Percentiles rank a stretch among this genome's conserved stretches.
phyloP scores from a whole-genome alignment of 2,329 filamentous ascomycete genomes.

The Phaeophleospora eucalypticola region DNA sequence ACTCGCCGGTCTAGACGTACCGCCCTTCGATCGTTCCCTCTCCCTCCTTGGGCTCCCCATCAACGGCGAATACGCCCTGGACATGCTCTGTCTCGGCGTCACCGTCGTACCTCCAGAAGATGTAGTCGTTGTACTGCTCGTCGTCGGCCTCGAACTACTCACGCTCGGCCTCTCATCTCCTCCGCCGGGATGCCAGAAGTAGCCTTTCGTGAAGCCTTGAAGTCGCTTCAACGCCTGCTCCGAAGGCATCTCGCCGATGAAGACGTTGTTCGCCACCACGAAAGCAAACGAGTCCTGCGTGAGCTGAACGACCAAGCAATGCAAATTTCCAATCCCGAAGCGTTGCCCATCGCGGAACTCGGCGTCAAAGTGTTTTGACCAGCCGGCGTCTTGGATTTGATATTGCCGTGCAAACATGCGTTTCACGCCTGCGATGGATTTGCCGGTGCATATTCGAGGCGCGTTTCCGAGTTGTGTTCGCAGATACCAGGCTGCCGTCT shows the following conservation, averaged over 20 bases:
- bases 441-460: constrained; percentile 53
- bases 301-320: constrained; percentile 49
- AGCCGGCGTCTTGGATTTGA: constrained; percentile 42
- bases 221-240: constrained; percentile 3
- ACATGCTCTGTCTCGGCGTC: not conserved
- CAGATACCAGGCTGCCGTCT: constrained; percentile 58
- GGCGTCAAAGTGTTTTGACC: constrained; percentile 48
- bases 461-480: constrained; percentile 42
- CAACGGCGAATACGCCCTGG: not conserved
- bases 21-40: not conserved
- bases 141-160: not conserved
- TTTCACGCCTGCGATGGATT: constrained; percentile 52
- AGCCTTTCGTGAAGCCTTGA: constrained; percentile 4
- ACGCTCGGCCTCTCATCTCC: not conserved
- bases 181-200: constrained; percentile 9
- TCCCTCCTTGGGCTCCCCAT: not conserved
- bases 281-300: constrained; percentile 61
- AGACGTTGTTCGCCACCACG: constrained; percentile 45
- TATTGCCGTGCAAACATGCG: constrained; percentile 49
- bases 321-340: constrained; percentile 50
- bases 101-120: no score
- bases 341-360: constrained; percentile 52
- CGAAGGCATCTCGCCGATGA: constrained; percentile 29
- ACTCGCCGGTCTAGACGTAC: no score
- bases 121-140: not conserved